A percentile compares a stretch with the other conserved stretches of the same genome.
These are phyloP conservation scores for Gracilaria caudata DNA, from an alignment of 23 red algal species.

Conservation along the genomic window DNA sequence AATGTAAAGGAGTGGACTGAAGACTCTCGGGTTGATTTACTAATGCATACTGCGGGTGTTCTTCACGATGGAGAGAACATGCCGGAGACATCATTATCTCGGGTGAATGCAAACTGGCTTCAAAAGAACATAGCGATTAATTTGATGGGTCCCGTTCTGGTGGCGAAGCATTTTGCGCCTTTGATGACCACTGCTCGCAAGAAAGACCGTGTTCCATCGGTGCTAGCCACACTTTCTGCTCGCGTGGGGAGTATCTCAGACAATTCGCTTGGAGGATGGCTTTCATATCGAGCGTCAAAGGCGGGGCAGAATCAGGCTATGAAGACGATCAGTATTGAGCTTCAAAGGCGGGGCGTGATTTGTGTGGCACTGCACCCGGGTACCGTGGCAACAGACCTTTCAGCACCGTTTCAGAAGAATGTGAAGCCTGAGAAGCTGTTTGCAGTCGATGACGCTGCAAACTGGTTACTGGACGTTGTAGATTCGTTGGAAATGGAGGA, in stretches of 20 bases:
- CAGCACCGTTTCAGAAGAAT: slow-evolving; percentile 67
- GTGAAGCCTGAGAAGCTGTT: slow-evolving; percentile 67
- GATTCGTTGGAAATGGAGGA: slow-evolving; percentile 68
- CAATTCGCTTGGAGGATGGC: slow-evolving; percentile 79
- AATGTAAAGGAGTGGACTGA: slow-evolving; percentile 38
- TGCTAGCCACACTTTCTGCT: slow-evolving; percentile 69
- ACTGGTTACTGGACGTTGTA: slow-evolving; percentile 75
- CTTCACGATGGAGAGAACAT: slow-evolving; percentile 59
- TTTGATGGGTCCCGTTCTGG: slow-evolving; percentile 74
- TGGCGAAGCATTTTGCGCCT: slow-evolving; percentile 76
- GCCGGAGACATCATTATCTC: slow-evolving; percentile 65
- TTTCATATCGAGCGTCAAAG: slow-evolving; percentile 77
- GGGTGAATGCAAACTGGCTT: slow-evolving; percentile 52
- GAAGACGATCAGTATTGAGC: slow-evolving; percentile 68
- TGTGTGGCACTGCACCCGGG: slow-evolving; percentile 75
- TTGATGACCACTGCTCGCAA: slow-evolving; percentile 64
- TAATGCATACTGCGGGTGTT: slow-evolving; percentile 43
- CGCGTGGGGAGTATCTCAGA: slow-evolving; percentile 74
- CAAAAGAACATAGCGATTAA: slow-evolving; percentile 67
- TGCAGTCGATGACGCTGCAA: slow-evolving; percentile 59
- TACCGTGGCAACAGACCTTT: slow-evolving; percentile 81
- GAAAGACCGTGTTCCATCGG: slow-evolving; percentile 56
- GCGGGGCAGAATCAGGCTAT: slow-evolving; percentile 83
- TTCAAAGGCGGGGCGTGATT: slow-evolving; percentile 59
- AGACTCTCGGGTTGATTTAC: slow-evolving; percentile 55